Base-by-base conservation (phyloP, 805 yeast species). In the Starmerella asiatica region DNA sequence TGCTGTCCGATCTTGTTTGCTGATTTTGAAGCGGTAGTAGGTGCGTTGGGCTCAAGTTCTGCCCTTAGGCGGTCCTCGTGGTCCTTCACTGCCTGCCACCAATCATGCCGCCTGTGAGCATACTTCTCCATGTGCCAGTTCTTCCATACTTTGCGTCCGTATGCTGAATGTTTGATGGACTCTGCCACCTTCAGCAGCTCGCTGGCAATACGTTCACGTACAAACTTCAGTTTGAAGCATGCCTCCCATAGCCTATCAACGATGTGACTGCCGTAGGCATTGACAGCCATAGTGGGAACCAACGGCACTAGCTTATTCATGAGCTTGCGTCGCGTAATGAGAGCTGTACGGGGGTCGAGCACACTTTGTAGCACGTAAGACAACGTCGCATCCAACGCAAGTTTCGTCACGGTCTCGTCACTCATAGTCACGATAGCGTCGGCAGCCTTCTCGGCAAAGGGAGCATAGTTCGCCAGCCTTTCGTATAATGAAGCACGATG, bases 61-160 rank as follows among this genome's bases (percentile, higher is more conserved):
- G 42, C 38, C 16, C 42, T 37, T 34, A 52, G 51, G 18, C 49
- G 51, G 38, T 56, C 59, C 34, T 56, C 62, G 18, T 50, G 52
- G 23, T 52, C 53, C 36, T 59, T 59, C 17, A 56, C 60, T 8
- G 48, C 40, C 3, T 44, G 62, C 59, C 79, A 82, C 97, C 97
- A 88, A 54, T 85, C 95, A 53, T 66, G 72, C 57, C 76, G 71
- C 59, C 76, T 76, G 55, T 93, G 69, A 9, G 64, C 56, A 53
- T 75, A 88, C 51, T 76, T 61, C 56, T 91, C 97, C 77, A 88
- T 70, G 23, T 71, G 63, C 96, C 96, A 91, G 58, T 88, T 88
- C 57, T 79, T 82, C 97, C 96, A 91, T 1, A 91, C 97, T 51
- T 75, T 69, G 55, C 78, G 73, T 27, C 98, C 98, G 54, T 88